Percentiles rank a stretch among this genome's conserved stretches.
Evolutionary conservation across 2,329 filamentous ascomycete genomes (phyloP).

Genomic region (Fusarium fracticaudum): DNA sequence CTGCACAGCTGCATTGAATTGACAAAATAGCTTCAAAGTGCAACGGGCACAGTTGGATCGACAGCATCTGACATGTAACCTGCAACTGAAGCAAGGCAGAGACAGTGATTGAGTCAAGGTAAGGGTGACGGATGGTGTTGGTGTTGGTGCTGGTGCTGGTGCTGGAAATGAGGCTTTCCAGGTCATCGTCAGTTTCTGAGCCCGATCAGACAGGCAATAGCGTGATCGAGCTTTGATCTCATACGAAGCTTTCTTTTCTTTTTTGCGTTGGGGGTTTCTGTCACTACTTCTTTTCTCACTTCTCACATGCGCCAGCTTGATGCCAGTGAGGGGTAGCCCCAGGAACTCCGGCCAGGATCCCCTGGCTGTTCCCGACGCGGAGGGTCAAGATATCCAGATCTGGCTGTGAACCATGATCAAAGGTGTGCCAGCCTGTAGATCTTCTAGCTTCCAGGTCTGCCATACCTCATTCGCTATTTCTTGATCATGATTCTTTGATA

Average conservation of each 20-base stretch:
- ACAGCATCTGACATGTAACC: slow-evolving; percentile 18
- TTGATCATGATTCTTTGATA: slow-evolving; percentile 2
- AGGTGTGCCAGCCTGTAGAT: slow-evolving; percentile 35
- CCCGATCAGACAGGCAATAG: slow-evolving; percentile 5
- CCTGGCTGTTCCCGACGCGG: slow-evolving; percentile 36
- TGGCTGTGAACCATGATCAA: slow-evolving; percentile 38
- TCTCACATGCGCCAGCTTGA: slow-evolving; percentile 33
- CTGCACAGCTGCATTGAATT: slow-evolving; percentile 20
- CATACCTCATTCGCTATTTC: slow-evolving; percentile 19
- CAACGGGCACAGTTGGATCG: slow-evolving; percentile 22
- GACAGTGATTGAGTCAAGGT: slow-evolving; percentile 18
- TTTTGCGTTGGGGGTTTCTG: slow-evolving; percentile 10
- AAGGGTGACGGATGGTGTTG: slow-evolving; percentile 5
- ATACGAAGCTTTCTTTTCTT: slow-evolving; percentile 7
- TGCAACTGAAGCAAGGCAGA: slow-evolving; percentile 29
- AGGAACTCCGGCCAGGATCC: slow-evolving; percentile 42
- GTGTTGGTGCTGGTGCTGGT: not conserved
- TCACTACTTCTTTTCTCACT: slow-evolving; percentile 38
- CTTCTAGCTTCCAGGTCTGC: slow-evolving; percentile 1
- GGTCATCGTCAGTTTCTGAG: not conserved
- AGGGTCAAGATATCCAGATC: slow-evolving; percentile 41
- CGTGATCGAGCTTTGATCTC: not conserved
- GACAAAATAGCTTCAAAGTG: slow-evolving; percentile 31
- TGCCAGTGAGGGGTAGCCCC: slow-evolving; percentile 43
- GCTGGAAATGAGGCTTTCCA: not conserved